These are phyloP conservation scores for Trametes cubensis DNA, from an alignment of 768 basidiomycete genomes.

Conservation along the genomic window DNA sequence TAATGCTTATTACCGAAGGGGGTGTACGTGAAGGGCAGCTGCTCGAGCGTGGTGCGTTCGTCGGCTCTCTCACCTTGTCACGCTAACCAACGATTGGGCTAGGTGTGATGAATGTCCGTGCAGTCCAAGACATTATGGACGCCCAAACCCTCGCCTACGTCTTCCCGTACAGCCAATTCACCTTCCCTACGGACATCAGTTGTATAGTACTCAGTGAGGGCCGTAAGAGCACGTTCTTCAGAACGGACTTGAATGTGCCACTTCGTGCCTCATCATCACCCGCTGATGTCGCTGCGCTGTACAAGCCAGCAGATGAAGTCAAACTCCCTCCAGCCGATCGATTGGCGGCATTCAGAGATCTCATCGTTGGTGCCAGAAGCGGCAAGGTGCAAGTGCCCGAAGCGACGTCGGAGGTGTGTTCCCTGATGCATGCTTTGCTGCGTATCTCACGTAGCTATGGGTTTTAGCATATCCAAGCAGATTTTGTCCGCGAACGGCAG, in stretches of 20 bases:
- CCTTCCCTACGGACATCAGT: slow-evolving; percentile 74
- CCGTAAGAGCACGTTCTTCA: slow-evolving; percentile 70
- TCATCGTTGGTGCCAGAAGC: slow-evolving; percentile 62
- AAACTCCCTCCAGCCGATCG: slow-evolving; percentile 48
- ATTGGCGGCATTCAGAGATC: slow-evolving; percentile 56
- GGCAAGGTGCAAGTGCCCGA: slow-evolving; percentile 58
- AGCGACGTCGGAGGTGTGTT: slow-evolving; percentile 58
- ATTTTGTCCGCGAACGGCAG: slow-evolving; percentile 59
- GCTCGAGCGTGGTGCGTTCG: slow-evolving; percentile 46
- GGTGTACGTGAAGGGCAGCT: slow-evolving; percentile 71
- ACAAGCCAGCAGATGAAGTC: slow-evolving; percentile 50
- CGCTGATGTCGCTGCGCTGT: slow-evolving; percentile 41
- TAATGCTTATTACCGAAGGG: slow-evolving; percentile 65
- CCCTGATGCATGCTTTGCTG: no score
- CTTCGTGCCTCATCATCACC: slow-evolving; percentile 37
- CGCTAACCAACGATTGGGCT: background rate
- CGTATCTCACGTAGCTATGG: background rate
- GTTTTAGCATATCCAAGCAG: slow-evolving; percentile 70
- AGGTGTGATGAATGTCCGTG: slow-evolving; percentile 67
- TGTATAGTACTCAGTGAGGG: slow-evolving; percentile 66
- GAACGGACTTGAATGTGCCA: slow-evolving; percentile 63
- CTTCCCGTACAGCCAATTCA: slow-evolving; percentile 76
- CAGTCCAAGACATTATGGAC: slow-evolving; percentile 64
- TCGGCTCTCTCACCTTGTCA: background rate
- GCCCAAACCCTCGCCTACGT: slow-evolving; percentile 70